These are phyloP conservation scores for Claviceps maximensis DNA, from an alignment of 2,329 filamentous ascomycete species.

Conservation along the genomic window DNA sequence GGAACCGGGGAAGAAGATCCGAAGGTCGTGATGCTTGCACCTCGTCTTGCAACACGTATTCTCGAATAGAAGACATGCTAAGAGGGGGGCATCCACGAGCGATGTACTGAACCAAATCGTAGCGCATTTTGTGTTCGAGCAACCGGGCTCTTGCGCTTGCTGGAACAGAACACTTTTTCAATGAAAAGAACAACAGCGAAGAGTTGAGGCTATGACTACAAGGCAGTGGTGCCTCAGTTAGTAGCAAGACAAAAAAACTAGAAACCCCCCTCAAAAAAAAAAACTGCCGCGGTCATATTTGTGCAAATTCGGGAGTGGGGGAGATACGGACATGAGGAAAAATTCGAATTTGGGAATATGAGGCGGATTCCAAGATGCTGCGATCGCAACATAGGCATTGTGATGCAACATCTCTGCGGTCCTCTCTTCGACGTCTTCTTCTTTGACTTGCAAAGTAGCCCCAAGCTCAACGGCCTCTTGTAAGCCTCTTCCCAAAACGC, in stretches of 20 bases:
- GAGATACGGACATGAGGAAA: conserved; percentile 42
- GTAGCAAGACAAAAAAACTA: no score
- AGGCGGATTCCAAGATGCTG: conserved; percentile 47
- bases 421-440: conserved; percentile 41
- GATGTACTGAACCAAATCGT: conserved; percentile 62
- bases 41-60: conserved; percentile 42
- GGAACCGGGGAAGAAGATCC: conserved; percentile 35
- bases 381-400: conserved; percentile 32
- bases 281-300: no score
- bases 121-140: conserved; percentile 69
- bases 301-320: no score
- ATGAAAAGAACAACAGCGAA: conserved; percentile 56
- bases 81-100: conserved; percentile 52
- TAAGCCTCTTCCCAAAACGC: conserved; percentile 48
- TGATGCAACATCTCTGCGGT: conserved; percentile 57
- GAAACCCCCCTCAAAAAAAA: no score
- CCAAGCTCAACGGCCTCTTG: conserved; percentile 51
- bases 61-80: conserved; percentile 25
- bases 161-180: conserved; percentile 52
- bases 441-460: conserved; percentile 41
- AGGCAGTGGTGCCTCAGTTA: not conserved
- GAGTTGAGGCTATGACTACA: conserved; percentile 62
- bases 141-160: conserved; percentile 50
- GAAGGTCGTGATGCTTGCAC: conserved; percentile 27
- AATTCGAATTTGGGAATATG: conserved; percentile 71